Evolutionary conservation across 2,329 filamentous ascomycete species (phyloP).

Genomic region (Penicillium paneum): DNA sequence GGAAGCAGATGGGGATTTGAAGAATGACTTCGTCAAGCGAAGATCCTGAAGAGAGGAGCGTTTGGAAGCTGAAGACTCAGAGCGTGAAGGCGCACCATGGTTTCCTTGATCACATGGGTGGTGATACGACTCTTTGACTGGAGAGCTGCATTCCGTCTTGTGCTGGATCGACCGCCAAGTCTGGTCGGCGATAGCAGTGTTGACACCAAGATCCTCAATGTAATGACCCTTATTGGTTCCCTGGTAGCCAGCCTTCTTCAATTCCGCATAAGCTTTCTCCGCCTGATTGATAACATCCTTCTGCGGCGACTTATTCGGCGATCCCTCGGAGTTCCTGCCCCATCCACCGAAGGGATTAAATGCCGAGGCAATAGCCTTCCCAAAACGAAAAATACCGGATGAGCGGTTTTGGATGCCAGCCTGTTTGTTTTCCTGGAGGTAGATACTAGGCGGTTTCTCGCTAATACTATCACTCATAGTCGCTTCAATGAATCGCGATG

Average conservation of each 20-base stretch:
- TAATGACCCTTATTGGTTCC: constrained; percentile 39
- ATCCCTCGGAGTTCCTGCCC: constrained; percentile 43
- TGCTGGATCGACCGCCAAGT: constrained; percentile 35
- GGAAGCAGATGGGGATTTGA: constrained; percentile 23
- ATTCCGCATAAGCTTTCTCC: constrained; percentile 52
- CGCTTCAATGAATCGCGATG: constrained; percentile 70
- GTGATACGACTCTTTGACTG: constrained; percentile 14
- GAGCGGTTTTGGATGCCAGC: constrained; percentile 29
- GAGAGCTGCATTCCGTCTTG: constrained; percentile 27
- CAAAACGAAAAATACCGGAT: constrained; percentile 54
- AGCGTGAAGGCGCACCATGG: constrained; percentile 8
- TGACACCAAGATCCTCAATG: constrained; percentile 19
- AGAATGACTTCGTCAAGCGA: constrained; percentile 33
- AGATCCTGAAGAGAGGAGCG: constrained; percentile 37
- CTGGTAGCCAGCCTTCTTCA: constrained; percentile 53
- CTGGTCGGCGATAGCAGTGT: constrained; percentile 30
- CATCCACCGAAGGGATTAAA: constrained; percentile 54
- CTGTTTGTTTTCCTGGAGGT: constrained; percentile 48
- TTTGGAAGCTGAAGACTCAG: constrained; percentile 27
- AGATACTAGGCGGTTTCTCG: constrained; percentile 65
- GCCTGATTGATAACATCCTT: constrained; percentile 48
- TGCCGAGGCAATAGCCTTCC: constrained; percentile 52
- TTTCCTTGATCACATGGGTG: constrained; percentile 10
- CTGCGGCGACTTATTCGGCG: constrained; percentile 29
- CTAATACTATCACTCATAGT: constrained; percentile 82